Conservation (phyloP, 345 rosid genomes). For the Euphorbia pulcherrima region DNA sequence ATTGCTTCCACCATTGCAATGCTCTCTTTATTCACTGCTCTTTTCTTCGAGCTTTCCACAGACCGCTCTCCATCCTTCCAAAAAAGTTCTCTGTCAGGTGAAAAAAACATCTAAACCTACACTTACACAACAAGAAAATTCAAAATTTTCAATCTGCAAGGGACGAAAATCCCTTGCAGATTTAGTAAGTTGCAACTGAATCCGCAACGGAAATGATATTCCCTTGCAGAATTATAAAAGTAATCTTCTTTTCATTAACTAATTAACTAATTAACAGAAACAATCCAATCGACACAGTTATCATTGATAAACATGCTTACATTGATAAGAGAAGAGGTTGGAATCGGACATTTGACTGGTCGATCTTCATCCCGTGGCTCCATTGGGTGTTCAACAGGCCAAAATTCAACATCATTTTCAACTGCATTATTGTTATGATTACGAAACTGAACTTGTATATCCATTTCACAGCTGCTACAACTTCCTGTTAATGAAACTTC, state of each 20-base stretch:
- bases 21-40: conserved; percentile 26
- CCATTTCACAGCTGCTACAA: conserved; percentile 20
- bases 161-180: no score
- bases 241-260: no score
- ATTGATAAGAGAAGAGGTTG: conserved; percentile 50
- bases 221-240: no score
- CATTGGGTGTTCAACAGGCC: conserved; percentile 83
- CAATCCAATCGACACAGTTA: no score
- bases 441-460: conserved; percentile 13
- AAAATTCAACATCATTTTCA: conserved; percentile 53
- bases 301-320: conserved; percentile 36
- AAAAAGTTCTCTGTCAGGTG: neutral
- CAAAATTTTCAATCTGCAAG: no score
- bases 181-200: no score
- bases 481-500: conserved; percentile 21
- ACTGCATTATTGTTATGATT: conserved; percentile 16
- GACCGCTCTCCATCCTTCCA: conserved; percentile 32
- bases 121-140: no score
- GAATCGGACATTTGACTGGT: conserved; percentile 82
- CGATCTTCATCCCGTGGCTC: conserved; percentile 91
- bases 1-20: conserved; percentile 10
- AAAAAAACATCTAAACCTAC: neutral
- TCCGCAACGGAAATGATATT: no score
- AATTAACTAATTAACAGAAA: no score
- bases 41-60: conserved; percentile 30